A percentile compares a stretch with the other conserved stretches of the same genome.
Conservation (phyloP, 148 eudicot genomes). For the Rhododendron simsii region DNA sequence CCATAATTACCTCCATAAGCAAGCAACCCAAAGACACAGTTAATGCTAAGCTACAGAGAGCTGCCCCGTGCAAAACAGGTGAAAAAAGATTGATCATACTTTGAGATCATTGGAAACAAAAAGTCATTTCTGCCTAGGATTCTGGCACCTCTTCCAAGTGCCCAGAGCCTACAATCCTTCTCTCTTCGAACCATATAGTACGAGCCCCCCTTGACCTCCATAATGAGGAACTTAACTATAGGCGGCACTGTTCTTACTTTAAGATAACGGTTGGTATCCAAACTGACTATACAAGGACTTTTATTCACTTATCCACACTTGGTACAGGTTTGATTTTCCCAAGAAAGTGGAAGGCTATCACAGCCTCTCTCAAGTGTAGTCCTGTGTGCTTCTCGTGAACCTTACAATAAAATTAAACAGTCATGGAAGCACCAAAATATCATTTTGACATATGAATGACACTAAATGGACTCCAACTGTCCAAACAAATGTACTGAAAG, state of each 20-base stretch:
- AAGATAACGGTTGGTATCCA: not conserved
- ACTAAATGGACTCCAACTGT: not conserved
- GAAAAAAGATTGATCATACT: not conserved
- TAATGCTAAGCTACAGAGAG: not conserved
- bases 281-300: not conserved
- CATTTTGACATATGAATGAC: not conserved
- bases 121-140: not conserved
- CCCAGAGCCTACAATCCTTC: not conserved
- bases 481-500: not conserved
- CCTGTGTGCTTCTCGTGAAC: not conserved
- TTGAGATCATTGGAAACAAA: not conserved
- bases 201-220: not conserved
- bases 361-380: not conserved
- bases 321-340: not conserved
- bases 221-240: not conserved
- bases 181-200: not conserved
- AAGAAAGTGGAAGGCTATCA: not conserved
- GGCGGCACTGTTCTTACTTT: not conserved
- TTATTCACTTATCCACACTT: not conserved
- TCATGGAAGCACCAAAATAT: not conserved
- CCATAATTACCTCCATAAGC: not conserved
- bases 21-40: not conserved
- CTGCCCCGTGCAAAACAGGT: not conserved
- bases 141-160: not conserved
- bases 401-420: not conserved